Evolutionary conservation across 2,329 filamentous ascomycete genomes (phyloP).

Genomic region (Ophiostoma himal-ulmi): DNA sequence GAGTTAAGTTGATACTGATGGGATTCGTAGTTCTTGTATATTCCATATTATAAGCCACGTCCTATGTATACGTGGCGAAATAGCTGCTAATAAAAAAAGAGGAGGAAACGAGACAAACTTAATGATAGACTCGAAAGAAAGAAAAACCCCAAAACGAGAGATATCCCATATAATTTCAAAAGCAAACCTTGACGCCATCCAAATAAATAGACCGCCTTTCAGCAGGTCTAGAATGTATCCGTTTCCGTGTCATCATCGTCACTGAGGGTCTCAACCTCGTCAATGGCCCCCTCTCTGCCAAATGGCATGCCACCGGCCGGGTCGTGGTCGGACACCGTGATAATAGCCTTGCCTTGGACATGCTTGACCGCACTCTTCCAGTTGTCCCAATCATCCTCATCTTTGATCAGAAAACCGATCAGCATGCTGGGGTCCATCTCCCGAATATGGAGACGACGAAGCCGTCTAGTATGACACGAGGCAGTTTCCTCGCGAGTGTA

Average conservation of each 20-base stretch:
- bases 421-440: constrained; percentile 99
- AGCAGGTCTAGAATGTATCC: neutral
- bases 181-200: neutral
- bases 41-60: neutral
- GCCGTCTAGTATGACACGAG: constrained; percentile 78
- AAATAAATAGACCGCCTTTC: neutral
- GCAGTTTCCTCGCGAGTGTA: constrained; percentile 69
- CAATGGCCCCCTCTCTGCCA: constrained; percentile 68
- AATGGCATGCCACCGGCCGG: constrained; percentile 48
- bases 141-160: neutral
- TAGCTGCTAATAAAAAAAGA: neutral
- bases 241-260: constrained; percentile 48
- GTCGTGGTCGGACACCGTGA: constrained; percentile 73
- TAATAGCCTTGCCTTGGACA: constrained; percentile 74
- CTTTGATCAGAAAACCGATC: constrained; percentile 81
- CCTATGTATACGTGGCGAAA: neutral
- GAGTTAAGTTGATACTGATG: neutral
- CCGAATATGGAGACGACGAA: constrained; percentile 74
- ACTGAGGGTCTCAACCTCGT: constrained; percentile 85
- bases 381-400: constrained; percentile 73
- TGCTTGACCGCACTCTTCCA: constrained; percentile 75
- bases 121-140: neutral
- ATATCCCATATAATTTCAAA: neutral
- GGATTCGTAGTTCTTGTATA: neutral
- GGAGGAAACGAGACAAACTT: neutral